Percentiles rank a stretch among this genome's conserved stretches.
Evolutionary conservation across 768 basidiomycete species (phyloP).

Genomic region (Trametes cubensis): DNA sequence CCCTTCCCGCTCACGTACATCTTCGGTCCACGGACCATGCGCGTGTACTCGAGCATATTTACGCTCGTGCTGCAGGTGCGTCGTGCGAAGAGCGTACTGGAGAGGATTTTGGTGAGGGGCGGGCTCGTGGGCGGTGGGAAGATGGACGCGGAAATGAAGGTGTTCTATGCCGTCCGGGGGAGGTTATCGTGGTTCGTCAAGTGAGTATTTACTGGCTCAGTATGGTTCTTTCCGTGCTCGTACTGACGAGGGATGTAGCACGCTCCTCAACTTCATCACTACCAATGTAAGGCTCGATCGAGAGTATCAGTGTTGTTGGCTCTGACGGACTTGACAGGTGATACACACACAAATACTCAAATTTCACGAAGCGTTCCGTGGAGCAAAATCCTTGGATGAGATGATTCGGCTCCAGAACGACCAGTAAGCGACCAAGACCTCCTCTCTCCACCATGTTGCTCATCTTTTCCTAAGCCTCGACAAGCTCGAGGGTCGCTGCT

Average conservation of each 20-base stretch:
- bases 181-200: conserved; percentile 85
- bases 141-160: conserved; percentile 54
- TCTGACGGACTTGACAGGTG: conserved; percentile 47
- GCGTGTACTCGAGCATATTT: conserved; percentile 68
- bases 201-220: conserved; percentile 46
- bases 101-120: conserved; percentile 68
- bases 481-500: conserved; percentile 60
- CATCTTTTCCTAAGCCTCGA: conserved; percentile 48
- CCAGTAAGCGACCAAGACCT: conserved; percentile 51
- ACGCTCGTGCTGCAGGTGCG: conserved; percentile 73
- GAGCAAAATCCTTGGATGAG: conserved; percentile 70
- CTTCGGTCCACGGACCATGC: conserved; percentile 58
- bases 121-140: conserved; percentile 36
- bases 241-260: conserved; percentile 41
- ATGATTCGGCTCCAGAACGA: conserved; percentile 70
- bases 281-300: conserved; percentile 56
- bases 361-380: conserved; percentile 59
- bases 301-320: background rate
- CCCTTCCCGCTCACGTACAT: conserved; percentile 84
- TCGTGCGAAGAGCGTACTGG: conserved; percentile 70
- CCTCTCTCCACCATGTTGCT: background rate
- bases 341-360: conserved; percentile 61
- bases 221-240: background rate
- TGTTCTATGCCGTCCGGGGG: conserved; percentile 75
- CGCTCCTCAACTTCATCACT: conserved; percentile 68